Conservation (phyloP, 192 early-diverging fungal genomes). For the Coemansia sp. region DNA sequence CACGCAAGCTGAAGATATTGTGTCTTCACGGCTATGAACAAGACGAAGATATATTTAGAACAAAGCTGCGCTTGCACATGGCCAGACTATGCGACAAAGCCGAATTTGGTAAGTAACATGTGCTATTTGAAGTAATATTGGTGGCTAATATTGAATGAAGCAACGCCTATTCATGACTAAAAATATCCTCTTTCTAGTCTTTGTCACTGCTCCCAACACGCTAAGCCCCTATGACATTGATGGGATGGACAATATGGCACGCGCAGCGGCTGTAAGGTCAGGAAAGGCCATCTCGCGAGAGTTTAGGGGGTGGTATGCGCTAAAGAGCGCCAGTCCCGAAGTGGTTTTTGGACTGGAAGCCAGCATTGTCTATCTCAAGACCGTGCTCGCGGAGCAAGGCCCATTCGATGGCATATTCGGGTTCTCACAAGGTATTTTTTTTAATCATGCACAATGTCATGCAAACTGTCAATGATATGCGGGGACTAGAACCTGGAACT, state of each 20-base stretch:
- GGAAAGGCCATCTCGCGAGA: constrained; percentile 30
- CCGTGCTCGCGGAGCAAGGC: constrained; percentile 33
- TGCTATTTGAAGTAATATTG: not conserved
- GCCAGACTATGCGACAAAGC: constrained; percentile 22
- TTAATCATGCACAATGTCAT: not conserved
- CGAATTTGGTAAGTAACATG: constrained; percentile 39
- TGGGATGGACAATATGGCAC: constrained; percentile 44
- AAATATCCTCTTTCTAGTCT: constrained; percentile 27
- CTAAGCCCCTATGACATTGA: constrained; percentile 44
- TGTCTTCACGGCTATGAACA: constrained; percentile 58
- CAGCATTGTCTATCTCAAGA: constrained; percentile 29
- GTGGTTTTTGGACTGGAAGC: constrained; percentile 27
- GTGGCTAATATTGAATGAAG: not conserved
- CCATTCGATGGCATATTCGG: constrained; percentile 55
- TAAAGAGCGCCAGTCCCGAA: constrained; percentile 41
- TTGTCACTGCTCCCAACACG: constrained; percentile 45
- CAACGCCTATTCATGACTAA: not conserved
- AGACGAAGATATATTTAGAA: constrained; percentile 42
- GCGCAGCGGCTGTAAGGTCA: constrained; percentile 11
- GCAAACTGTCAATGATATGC: too few relatives aligned
- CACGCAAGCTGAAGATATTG: constrained; percentile 38
- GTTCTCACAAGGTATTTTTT: constrained; percentile 44
- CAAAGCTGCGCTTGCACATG: constrained; percentile 37
- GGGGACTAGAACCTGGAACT: not conserved
- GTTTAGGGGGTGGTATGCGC: constrained; percentile 38